Base-by-base conservation (phyloP, 164 flowering plant species). In the Cinnamomum chago region DNA sequence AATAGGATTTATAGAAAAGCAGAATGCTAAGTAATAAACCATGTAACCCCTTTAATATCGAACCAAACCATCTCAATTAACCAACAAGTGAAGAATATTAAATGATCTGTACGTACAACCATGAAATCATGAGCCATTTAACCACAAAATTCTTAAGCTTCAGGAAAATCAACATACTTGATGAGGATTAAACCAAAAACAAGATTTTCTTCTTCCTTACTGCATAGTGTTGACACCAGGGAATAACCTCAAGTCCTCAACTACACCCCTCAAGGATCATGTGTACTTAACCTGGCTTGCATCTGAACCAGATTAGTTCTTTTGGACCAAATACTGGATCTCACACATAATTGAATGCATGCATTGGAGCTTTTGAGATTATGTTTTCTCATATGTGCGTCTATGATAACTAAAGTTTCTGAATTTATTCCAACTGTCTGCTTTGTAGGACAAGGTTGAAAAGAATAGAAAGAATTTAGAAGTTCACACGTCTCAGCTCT, bases 401-500 rank as follows among this genome's bases (percentile, higher is more conserved):
- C 47, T 7, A 40, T 40, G 47, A 5, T 40, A 40, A 40, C 47
- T 7, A 1, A 9, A 40, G 11, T 40, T 40, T 40, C 47, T 40
- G 47, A 40, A 40, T 40, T 40, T 40, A 40, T 40, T 40, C 47
- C 50, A 65, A 58, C 70, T 52, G 15, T 73, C 67, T 35, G 24
- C 68, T 76, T 20, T 83, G 67, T 71, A 95, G 99, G 93, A 85
- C 67, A 93, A 87, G 76, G 30, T 90, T 67, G 86, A 82, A 73
- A 80, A 73, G 74, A 93, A 92, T 76, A 78, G 75, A 70, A 84
- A 76, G 80, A 84, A 75, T 72, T 81, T 93, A 65, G 81, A 81
- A 68, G 40, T 30, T 75, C 82, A 86, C 79, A 81, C 86, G 24
- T 80, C 88, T 68, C 77, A 81, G 69, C 73, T 86, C 60, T 58